Conservation (phyloP, 2,329 filamentous ascomycete species). For the Dryadomyces quercus-mongolicae region DNA sequence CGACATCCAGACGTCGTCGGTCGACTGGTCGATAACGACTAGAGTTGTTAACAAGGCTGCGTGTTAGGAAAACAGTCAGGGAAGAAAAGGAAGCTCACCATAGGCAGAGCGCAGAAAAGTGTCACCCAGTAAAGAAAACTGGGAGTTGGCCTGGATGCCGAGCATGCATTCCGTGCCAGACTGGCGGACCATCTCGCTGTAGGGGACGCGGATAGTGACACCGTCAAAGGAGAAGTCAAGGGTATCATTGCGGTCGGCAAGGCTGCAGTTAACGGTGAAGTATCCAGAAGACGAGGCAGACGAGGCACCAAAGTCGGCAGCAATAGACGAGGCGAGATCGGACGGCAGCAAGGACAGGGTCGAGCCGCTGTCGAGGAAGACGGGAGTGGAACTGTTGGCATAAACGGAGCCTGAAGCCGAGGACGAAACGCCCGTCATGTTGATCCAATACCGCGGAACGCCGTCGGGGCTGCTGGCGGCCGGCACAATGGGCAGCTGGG, state of each 20-base stretch:
- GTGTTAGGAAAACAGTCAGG: neutral
- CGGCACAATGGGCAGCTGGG: slow-evolving; percentile 48
- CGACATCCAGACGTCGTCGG: slow-evolving; percentile 34
- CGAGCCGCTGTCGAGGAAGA: slow-evolving; percentile 60
- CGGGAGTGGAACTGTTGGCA: slow-evolving; percentile 30
- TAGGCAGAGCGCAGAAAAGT: slow-evolving; percentile 45
- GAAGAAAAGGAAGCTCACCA: slow-evolving; percentile 17
- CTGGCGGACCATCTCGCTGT: slow-evolving; percentile 34
- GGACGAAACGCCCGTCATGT: slow-evolving; percentile 31
- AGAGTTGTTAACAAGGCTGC: too few relatives aligned
- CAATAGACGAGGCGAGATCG: slow-evolving; percentile 36
- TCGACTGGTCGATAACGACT: slow-evolving; percentile 39
- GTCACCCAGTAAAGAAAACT: slow-evolving; percentile 43
- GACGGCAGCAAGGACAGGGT: slow-evolving; percentile 56
- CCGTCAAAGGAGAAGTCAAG: slow-evolving; percentile 37
- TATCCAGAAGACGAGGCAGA: slow-evolving; percentile 27
- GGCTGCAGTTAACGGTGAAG: slow-evolving; percentile 32
- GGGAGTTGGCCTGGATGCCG: slow-evolving; percentile 33
- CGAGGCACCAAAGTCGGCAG: slow-evolving; percentile 33
- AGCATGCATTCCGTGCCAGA: slow-evolving; percentile 28
- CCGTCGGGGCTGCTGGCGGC: slow-evolving; percentile 40
- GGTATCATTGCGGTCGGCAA: slow-evolving; percentile 27
- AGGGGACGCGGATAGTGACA: slow-evolving; percentile 35
- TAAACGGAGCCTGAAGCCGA: slow-evolving; percentile 21
- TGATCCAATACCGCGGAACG: slow-evolving; percentile 39